Evolutionary conservation across 352 stramenopile genomes (phyloP).

Genomic region (Aphanomyces invadans): DNA sequence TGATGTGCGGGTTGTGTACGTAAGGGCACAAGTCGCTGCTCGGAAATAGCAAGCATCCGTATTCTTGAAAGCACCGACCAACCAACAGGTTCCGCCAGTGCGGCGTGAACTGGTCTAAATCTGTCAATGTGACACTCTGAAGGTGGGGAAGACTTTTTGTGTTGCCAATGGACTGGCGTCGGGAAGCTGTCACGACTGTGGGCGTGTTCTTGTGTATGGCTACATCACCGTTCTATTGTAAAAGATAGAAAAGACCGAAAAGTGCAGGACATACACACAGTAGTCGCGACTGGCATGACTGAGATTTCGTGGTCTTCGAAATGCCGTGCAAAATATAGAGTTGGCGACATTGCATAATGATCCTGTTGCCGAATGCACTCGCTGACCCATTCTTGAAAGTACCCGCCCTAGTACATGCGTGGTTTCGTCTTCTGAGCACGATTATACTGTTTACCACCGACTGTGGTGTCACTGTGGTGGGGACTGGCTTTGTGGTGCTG

Average conservation of each 20-base stretch:
- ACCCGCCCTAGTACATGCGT: not conserved
- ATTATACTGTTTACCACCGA: not conserved
- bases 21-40: slow-evolving; percentile 54
- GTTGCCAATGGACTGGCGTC: slow-evolving; percentile 6
- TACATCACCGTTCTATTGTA: no score
- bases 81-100: slow-evolving; percentile 32
- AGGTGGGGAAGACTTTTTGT: slow-evolving; percentile 32
- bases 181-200: slow-evolving; percentile 6
- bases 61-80: slow-evolving; percentile 42
- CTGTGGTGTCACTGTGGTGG: not conserved
- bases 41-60: slow-evolving; percentile 52
- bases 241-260: no score
- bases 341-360: not conserved
- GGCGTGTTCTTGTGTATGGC: no score
- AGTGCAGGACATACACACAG: not conserved
- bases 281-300: not conserved
- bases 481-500: not conserved
- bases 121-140: slow-evolving; percentile 28
- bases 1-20: slow-evolving; percentile 37
- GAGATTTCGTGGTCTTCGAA: slow-evolving; percentile 18
- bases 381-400: not conserved
- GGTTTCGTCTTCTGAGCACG: not conserved
- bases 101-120: slow-evolving; percentile 45
- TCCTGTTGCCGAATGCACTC: not conserved
- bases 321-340: slow-evolving; percentile 6